These are phyloP conservation scores for Boletus eberwhitei DNA, from an alignment of 768 basidiomycete genomes.

Conservation along the genomic window DNA sequence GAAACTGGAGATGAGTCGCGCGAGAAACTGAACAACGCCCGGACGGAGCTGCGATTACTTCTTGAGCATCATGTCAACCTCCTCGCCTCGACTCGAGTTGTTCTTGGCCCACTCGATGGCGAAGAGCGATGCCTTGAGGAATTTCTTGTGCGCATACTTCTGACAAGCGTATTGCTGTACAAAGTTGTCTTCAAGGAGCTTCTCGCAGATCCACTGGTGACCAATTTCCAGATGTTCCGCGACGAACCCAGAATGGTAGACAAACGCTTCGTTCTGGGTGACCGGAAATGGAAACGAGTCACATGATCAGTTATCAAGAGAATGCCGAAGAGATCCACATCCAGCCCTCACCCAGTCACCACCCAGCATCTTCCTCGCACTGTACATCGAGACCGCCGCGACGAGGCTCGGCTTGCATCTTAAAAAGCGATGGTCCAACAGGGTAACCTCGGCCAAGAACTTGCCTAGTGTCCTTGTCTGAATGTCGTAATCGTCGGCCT, in stretches of 20 bases:
- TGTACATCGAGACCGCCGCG: constrained; percentile 97
- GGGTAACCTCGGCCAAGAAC: constrained; percentile 94
- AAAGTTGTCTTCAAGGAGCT: constrained; percentile 77
- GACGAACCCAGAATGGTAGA: constrained; percentile 89
- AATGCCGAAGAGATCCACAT: constrained; percentile 10
- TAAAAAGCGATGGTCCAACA: constrained; percentile 90
- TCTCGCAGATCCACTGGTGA: constrained; percentile 77
- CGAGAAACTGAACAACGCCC: constrained; percentile 19
- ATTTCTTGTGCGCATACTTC: constrained; percentile 98
- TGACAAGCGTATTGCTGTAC: constrained; percentile 84
- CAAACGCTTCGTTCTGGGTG: constrained; percentile 80
- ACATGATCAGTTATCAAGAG: constrained; percentile 26
- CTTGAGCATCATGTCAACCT: constrained; percentile 30
- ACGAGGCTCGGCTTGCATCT: constrained; percentile 90
- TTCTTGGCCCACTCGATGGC: constrained; percentile 72
- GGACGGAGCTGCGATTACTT: constrained; percentile 22
- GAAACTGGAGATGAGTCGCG: constrained; percentile 22
- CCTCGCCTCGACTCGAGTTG: constrained; percentile 39
- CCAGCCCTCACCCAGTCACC: constrained; percentile 85
- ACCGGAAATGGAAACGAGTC: constrained; percentile 27
- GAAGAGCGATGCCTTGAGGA: constrained; percentile 85
- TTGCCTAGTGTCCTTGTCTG: constrained; percentile 97
- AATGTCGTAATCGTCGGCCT: constrained; percentile 97
- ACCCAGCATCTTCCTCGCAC: constrained; percentile 88
- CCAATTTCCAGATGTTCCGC: constrained; percentile 85